Percentiles rank a stretch among this genome's conserved stretches.
These are phyloP conservation scores for Aspergillus baeticus DNA, from an alignment of 495 filamentous ascomycete genomes.

Conservation along the genomic window DNA sequence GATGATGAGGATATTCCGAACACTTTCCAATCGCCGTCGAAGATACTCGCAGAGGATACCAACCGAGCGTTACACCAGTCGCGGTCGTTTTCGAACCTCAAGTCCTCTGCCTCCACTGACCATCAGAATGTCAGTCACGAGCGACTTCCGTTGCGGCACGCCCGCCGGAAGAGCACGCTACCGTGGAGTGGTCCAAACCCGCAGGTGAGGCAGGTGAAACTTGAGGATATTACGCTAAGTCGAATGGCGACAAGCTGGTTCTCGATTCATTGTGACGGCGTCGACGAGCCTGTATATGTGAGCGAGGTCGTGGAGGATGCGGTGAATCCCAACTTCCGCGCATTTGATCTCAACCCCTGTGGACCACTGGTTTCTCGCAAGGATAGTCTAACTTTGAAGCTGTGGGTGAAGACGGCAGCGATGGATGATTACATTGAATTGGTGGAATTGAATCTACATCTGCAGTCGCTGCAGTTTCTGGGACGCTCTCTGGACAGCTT, in stretches of 20 bases:
- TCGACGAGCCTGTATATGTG: constrained; percentile 78
- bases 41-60: constrained; percentile 62
- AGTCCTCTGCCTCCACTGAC: constrained; percentile 28
- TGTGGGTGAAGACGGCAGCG: constrained; percentile 70
- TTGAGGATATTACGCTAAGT: constrained; percentile 69
- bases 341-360: constrained; percentile 74
- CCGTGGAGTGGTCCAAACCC: constrained; percentile 69
- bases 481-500: constrained; percentile 73
- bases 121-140: constrained; percentile 20
- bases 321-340: constrained; percentile 87
- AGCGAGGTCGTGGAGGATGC: constrained; percentile 78
- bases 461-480: constrained; percentile 76
- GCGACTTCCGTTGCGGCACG: constrained; percentile 27
- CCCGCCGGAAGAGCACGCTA: constrained; percentile 65
- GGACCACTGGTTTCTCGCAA: constrained; percentile 64
- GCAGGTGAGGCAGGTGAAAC: constrained; percentile 65
- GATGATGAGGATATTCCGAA: constrained; percentile 79
- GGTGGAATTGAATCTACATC: constrained; percentile 67
- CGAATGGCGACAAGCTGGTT: constrained; percentile 89
- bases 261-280: constrained; percentile 68
- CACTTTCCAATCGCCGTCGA: constrained; percentile 65
- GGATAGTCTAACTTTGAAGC: constrained; percentile 62
- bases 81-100: constrained; percentile 69
- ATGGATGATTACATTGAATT: constrained; percentile 61
- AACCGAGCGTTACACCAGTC: constrained; percentile 62